Evolutionary conservation across 495 filamentous ascomycete genomes (phyloP).

Genomic region (Aspergillus olivimuriae): DNA sequence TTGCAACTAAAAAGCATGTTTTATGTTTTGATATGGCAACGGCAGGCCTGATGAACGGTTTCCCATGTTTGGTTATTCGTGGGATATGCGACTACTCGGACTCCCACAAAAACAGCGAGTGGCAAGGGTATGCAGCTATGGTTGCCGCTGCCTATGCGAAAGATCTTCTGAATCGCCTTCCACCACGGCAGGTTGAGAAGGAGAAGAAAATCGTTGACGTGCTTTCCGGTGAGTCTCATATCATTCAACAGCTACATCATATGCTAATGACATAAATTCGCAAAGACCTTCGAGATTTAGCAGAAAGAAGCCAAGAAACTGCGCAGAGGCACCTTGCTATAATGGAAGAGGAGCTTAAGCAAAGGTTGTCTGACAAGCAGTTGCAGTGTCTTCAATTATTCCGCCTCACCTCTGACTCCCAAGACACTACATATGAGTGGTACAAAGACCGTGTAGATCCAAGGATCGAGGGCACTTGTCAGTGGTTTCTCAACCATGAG

Average conservation of each 20-base stretch:
- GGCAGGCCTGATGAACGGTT: background rate
- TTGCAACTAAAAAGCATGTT: slow-evolving; percentile 11
- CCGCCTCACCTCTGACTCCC: slow-evolving; percentile 12
- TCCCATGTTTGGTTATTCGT: slow-evolving; percentile 4
- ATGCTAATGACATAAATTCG: background rate
- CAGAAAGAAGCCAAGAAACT: too few relatives aligned
- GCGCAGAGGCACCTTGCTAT: slow-evolving; percentile 11
- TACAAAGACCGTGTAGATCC: slow-evolving; percentile 12
- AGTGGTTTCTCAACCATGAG: slow-evolving; percentile 26
- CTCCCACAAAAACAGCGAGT: slow-evolving; percentile 1
- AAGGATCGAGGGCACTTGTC: slow-evolving; percentile 27
- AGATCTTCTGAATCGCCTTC: slow-evolving; percentile 15
- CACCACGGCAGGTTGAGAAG: background rate
- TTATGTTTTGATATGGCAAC: slow-evolving; percentile 17
- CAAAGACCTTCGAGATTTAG: background rate
- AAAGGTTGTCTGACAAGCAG: slow-evolving; percentile 14
- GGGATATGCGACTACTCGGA: slow-evolving; percentile 4
- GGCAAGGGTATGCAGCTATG: slow-evolving; percentile 19
- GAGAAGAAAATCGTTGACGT: slow-evolving; percentile 23
- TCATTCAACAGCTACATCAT: background rate
- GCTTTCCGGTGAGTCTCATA: slow-evolving; percentile 14
- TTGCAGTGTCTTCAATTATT: slow-evolving; percentile 26
- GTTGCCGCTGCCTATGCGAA: slow-evolving; percentile 26
- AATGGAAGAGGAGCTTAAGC: slow-evolving; percentile 8
- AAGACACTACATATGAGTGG: slow-evolving; percentile 16